A percentile compares a stretch with the other conserved stretches of the same genome.
Conservation (phyloP, 2,329 filamentous ascomycete species). For the Colletotrichum sp. region DNA sequence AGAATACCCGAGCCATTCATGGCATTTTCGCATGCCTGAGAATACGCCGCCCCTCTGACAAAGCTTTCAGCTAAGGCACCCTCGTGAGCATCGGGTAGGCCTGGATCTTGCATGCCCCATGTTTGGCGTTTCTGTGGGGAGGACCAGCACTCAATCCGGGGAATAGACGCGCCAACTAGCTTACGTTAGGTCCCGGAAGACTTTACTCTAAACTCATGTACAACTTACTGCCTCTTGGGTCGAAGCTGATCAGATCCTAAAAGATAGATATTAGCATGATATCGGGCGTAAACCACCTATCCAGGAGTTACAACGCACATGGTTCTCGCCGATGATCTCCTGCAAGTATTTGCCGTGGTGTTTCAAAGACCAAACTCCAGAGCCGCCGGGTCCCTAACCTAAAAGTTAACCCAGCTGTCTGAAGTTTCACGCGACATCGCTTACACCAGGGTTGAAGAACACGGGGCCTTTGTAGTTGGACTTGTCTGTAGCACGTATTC, state of each 20-base stretch:
- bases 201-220: too few relatives aligned
- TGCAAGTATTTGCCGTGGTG: conserved; percentile 39
- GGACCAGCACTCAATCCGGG: conserved; percentile 57
- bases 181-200: neutral
- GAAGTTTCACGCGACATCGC: neutral
- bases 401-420: neutral
- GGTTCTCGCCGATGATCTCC: conserved; percentile 50
- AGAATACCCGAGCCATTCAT: conserved; percentile 42
- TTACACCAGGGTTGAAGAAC: conserved; percentile 40
- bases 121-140: conserved; percentile 43
- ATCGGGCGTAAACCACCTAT: neutral
- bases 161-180: conserved; percentile 52
- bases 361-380: conserved; percentile 42
- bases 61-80: conserved; percentile 51
- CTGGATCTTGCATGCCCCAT: conserved; percentile 50
- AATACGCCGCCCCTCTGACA: conserved; percentile 45
- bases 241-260: conserved; percentile 56
- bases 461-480: conserved; percentile 31
- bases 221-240: conserved; percentile 51
- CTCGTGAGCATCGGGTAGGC: conserved; percentile 50
- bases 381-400: conserved; percentile 53
- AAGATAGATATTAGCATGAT: neutral
- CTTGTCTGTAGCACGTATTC: conserved; percentile 34
- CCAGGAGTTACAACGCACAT: conserved; percentile 34
- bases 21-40: conserved; percentile 45